Evolutionary conservation across 805 yeast species (phyloP).

Genomic region (Kodamaea kaohsiungensis): DNA sequence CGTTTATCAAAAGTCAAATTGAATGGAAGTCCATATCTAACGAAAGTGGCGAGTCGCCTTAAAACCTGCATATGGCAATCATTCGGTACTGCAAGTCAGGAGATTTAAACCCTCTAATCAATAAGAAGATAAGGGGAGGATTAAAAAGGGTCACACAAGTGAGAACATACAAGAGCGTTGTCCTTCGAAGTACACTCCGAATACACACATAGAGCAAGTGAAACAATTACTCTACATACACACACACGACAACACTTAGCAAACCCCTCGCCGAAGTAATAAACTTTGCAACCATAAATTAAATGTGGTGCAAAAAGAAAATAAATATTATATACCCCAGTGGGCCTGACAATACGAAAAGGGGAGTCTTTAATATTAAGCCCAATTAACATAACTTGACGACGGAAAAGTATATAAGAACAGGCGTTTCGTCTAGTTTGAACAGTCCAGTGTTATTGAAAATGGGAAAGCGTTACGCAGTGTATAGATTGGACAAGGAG

Average conservation of each 20-base stretch:
- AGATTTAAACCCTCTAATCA: too few relatives aligned
- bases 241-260: neutral
- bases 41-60: too few relatives aligned
- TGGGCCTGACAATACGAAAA: neutral
- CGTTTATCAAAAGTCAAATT: too few relatives aligned
- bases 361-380: neutral
- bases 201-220: too few relatives aligned
- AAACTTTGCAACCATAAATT: neutral
- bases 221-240: neutral
- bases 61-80: too few relatives aligned
- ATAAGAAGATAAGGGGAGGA: too few relatives aligned
- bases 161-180: too few relatives aligned
- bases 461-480: constrained; percentile 9
- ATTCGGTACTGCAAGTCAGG: too few relatives aligned
- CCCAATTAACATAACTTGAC: neutral
- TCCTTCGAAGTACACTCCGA: too few relatives aligned
- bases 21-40: too few relatives aligned
- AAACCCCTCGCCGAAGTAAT: neutral
- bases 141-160: too few relatives aligned
- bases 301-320: neutral
- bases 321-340: neutral
- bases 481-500: constrained; percentile 8
- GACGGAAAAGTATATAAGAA: neutral
- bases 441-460: neutral
- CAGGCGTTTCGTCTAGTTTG: neutral